phyloP scores from a whole-genome alignment of 805 yeast species.

The Kodamaea jinghongensis region DNA sequence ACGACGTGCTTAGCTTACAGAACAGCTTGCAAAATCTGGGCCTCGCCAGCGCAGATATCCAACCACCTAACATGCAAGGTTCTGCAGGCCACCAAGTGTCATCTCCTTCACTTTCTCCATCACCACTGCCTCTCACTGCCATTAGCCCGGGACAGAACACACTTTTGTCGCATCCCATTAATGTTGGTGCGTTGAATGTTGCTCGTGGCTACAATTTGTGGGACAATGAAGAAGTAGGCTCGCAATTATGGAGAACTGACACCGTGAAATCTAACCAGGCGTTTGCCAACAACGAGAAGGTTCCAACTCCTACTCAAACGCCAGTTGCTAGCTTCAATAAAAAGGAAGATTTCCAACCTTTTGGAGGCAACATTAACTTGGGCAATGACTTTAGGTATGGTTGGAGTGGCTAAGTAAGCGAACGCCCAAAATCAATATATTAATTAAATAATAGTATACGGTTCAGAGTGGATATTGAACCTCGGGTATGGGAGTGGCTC shows the following conservation, averaged over 20 bases:
- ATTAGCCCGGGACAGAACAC: conserved; percentile 4
- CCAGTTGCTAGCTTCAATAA: neutral
- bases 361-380: conserved; percentile 4
- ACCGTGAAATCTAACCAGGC: conserved; percentile 1
- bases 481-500: too few species aligned
- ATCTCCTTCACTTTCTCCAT: conserved; percentile 7
- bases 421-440: too few species aligned
- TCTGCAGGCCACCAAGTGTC: neutral
- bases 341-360: conserved; percentile 7
- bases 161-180: conserved; percentile 1
- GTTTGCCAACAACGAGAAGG: conserved; percentile 1
- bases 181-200: conserved; percentile 12
- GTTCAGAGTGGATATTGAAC: too few species aligned
- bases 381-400: conserved; percentile 2
- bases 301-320: neutral
- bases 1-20: neutral
- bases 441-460: too few species aligned
- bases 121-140: conserved; percentile 5
- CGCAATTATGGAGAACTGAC: conserved; percentile 3
- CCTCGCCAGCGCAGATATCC: neutral
- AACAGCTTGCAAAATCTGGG: neutral
- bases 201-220: conserved; percentile 6
- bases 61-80: neutral
- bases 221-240: conserved; percentile 3
- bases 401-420: too few species aligned